Base-by-base conservation (phyloP, 2,329 filamentous ascomycete species). In the Alternaria sp. region DNA sequence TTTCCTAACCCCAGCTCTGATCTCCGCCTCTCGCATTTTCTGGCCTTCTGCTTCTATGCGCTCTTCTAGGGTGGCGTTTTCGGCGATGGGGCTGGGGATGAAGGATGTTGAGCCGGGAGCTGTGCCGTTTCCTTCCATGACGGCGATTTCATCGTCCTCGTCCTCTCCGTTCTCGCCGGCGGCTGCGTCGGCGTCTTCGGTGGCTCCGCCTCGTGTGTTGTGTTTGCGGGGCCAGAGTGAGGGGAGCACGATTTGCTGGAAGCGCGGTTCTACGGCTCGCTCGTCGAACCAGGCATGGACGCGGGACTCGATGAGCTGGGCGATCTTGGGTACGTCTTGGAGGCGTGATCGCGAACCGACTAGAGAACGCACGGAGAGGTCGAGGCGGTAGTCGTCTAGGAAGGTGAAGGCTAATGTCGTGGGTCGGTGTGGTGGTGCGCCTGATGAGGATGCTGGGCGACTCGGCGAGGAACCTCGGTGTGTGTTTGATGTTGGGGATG, bases 391-490 rank as follows among this genome's bases (percentile, higher is more conserved):
- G 81, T 96, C 92, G 77, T 95, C 92, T 33, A 95, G 86, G 76
- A 99, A 99, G 60, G 93, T 96, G 80, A 99, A 98, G 0, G 93
- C 93, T 79, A 99, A 91, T 77, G 94, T 96, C 4, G 96, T 97
- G 5, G 92, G 92, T 4, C 82, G 62, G 78, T 79, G 67, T 70
- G 76, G 63, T 64, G 69, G 55, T 15, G 67, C 43, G 41, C 61
- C 60, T 14, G 66, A 69, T 15, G 75, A 68, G 14, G 70, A 70
- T 15, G 66, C 45, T 51, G 79, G 80, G 6, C 72, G 74, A 28
- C 75, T 70, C 3, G 71, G 90, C 72, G 88, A 88, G 0, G 71
- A 66, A 33, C 55, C 69, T 67, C 72, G 78, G 20, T 68, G 72
- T 49, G 72, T 56, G 47, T 60, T 53, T 68, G 30, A 68, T 89